Evolutionary conservation across 2,329 filamentous ascomycete genomes (phyloP).

Genomic region (Paraphaeosphaeria sporulosa): DNA sequence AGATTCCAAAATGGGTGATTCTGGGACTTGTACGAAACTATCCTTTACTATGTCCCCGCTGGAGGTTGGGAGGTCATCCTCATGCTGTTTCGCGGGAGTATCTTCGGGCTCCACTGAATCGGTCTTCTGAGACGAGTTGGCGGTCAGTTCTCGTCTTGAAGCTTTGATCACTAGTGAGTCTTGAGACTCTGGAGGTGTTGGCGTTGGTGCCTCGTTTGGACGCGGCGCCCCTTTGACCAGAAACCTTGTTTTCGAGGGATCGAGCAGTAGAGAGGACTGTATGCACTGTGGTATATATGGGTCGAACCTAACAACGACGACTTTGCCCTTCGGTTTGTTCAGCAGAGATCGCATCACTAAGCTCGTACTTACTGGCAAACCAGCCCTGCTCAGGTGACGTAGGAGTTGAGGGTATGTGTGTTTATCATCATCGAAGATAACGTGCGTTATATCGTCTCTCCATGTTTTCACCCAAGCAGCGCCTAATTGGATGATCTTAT

Average conservation of each 20-base stretch:
- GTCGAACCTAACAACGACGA: slow-evolving; percentile 59
- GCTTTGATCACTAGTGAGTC: slow-evolving; percentile 61
- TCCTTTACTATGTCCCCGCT: slow-evolving; percentile 36
- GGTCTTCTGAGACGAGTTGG: slow-evolving; percentile 40
- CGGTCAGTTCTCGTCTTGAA: slow-evolving; percentile 50
- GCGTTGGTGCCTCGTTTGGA: slow-evolving; percentile 10
- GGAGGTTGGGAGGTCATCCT: slow-evolving; percentile 10
- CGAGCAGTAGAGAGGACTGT: slow-evolving; percentile 49
- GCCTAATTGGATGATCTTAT: slow-evolving; percentile 70
- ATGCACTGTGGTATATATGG: slow-evolving; percentile 56
- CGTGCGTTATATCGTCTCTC: slow-evolving; percentile 69
- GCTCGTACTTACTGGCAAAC: slow-evolving; percentile 55
- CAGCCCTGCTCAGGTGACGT: slow-evolving; percentile 59
- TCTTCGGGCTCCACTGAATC: slow-evolving; percentile 50
- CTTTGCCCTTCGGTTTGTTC: slow-evolving; percentile 36
- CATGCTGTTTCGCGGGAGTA: slow-evolving; percentile 25
- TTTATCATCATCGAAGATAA: slow-evolving; percentile 74
- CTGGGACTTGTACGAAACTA: slow-evolving; percentile 34
- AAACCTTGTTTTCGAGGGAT: slow-evolving; percentile 68
- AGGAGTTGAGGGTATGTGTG: slow-evolving; percentile 71
- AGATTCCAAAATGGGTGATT: slow-evolving; percentile 15
- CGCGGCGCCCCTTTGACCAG: slow-evolving; percentile 60
- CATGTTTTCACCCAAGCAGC: slow-evolving; percentile 72
- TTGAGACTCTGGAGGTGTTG: slow-evolving; percentile 28
- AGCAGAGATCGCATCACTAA: not conserved